phyloP scores from a whole-genome alignment of 1,284 basidiomycete genomes.

The Puccinia hordei region DNA sequence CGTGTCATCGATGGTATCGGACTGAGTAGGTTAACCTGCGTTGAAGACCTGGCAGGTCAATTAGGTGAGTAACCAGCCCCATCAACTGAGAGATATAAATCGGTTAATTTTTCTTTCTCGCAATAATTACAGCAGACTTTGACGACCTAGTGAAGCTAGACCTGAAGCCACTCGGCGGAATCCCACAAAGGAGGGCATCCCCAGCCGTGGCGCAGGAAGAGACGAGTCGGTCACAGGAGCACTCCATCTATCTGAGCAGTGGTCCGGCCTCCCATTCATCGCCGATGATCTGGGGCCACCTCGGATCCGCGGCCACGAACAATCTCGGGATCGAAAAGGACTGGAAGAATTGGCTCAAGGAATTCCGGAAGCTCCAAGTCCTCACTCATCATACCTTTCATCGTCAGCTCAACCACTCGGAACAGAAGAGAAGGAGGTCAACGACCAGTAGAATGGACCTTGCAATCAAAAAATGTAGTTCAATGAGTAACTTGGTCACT shows the following conservation, averaged over 20 bases:
- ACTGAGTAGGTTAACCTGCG: background rate
- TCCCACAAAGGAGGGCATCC: background rate
- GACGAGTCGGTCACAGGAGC: background rate
- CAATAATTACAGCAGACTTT: background rate
- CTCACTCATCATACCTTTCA: background rate
- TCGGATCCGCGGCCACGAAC: background rate
- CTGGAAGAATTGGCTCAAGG: conserved; percentile 24
- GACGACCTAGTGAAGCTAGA: background rate
- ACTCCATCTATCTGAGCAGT: background rate
- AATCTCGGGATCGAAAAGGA: background rate
- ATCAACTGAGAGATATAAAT: background rate
- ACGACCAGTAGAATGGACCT: background rate
- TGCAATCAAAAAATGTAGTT: conserved; percentile 22
- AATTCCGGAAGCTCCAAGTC: background rate
- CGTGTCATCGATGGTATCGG: conserved; percentile 2
- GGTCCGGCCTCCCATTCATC: background rate
- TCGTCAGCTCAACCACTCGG: background rate
- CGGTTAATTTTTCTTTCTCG: background rate
- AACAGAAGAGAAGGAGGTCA: conserved; percentile 3
- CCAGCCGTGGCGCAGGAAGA: background rate
- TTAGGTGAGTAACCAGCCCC: background rate
- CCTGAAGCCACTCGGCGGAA: background rate
- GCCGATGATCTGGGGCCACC: background rate
- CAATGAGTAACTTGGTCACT: conserved; percentile 6
- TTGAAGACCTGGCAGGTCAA: conserved; percentile 16